Evolutionary conservation across 805 yeast genomes (phyloP).

Genomic region (Saccharomycopsis olivae): DNA sequence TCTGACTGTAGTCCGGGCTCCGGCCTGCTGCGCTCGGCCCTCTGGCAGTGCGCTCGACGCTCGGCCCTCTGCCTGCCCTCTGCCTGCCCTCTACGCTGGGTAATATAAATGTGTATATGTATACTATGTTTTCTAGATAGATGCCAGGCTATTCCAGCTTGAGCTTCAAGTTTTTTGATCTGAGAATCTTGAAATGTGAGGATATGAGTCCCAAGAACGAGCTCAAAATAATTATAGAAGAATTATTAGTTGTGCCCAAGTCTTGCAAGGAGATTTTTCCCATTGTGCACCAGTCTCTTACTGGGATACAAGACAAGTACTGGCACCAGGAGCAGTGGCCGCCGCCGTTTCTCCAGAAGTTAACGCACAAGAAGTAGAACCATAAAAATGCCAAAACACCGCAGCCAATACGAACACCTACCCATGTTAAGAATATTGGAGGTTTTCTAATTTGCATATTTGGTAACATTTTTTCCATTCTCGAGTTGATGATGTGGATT

Average conservation of each 20-base stretch:
- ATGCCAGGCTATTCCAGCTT: too few relatives aligned
- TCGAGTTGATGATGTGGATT: constrained; percentile 18
- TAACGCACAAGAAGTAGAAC: constrained; percentile 37
- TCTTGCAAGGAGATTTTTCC: constrained; percentile 20
- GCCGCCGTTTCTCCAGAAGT: constrained; percentile 39
- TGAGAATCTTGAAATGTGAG: constrained; percentile 11
- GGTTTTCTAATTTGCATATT: constrained; percentile 24
- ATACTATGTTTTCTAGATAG: too few relatives aligned
- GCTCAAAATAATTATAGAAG: constrained; percentile 6
- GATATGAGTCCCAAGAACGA: constrained; percentile 3
- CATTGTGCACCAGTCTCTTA: constrained; percentile 51
- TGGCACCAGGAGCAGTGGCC: constrained; percentile 62
- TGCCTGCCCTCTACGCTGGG: too few relatives aligned
- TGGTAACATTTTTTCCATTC: constrained; percentile 19
- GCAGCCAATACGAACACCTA: constrained; percentile 33
- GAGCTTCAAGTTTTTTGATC: too few relatives aligned
- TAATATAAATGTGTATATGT: too few relatives aligned
- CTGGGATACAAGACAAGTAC: constrained; percentile 60
- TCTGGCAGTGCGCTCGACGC: too few relatives aligned
- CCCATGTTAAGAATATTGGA: constrained; percentile 41
- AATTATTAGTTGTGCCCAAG: constrained; percentile 11
- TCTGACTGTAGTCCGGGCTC: too few relatives aligned
- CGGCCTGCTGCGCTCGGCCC: too few relatives aligned
- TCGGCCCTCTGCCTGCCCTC: too few relatives aligned
- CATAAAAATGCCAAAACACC: constrained; percentile 38